These are phyloP conservation scores for Emericellopsis atlantica DNA, from an alignment of 2,329 filamentous ascomycete species.

Conservation along the genomic window DNA sequence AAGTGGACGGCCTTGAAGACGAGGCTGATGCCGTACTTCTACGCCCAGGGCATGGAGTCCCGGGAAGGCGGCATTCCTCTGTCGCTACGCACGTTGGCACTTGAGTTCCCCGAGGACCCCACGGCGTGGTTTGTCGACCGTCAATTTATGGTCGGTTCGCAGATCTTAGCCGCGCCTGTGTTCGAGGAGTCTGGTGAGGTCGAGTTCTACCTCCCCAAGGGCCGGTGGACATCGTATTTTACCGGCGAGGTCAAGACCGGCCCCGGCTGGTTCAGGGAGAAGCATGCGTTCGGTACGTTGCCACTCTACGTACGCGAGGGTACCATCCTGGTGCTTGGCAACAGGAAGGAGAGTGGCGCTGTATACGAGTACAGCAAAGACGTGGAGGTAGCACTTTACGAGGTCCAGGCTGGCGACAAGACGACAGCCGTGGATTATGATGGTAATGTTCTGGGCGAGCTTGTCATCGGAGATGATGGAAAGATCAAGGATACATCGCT, in stretches of 20 bases:
- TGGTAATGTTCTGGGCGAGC: slow-evolving; percentile 24
- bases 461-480: slow-evolving; percentile 24
- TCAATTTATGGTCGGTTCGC: slow-evolving; percentile 61
- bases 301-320: slow-evolving; percentile 46
- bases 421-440: slow-evolving; percentile 27
- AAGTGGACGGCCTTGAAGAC: slow-evolving; percentile 36
- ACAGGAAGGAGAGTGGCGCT: slow-evolving; percentile 21
- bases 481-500: slow-evolving; percentile 23
- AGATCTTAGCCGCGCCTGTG: slow-evolving; percentile 50
- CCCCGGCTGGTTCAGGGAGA: slow-evolving; percentile 47
- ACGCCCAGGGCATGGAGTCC: slow-evolving; percentile 26
- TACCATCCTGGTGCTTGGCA: slow-evolving; percentile 33
- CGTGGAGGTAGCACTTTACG: slow-evolving; percentile 34
- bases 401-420: slow-evolving; percentile 24
- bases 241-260: slow-evolving; percentile 34
- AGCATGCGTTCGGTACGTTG: slow-evolving; percentile 42
- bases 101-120: slow-evolving; percentile 61
- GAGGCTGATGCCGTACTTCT: slow-evolving; percentile 38
- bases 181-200: slow-evolving; percentile 51
- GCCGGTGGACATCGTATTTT: slow-evolving; percentile 34
- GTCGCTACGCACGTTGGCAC: slow-evolving; percentile 49
- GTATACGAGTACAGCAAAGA: slow-evolving; percentile 34
- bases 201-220: slow-evolving; percentile 49
- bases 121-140: slow-evolving; percentile 56
- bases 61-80: slow-evolving; percentile 43